phyloP scores from a whole-genome alignment of 129 eudicot species.

The Artemisia tridentata region DNA sequence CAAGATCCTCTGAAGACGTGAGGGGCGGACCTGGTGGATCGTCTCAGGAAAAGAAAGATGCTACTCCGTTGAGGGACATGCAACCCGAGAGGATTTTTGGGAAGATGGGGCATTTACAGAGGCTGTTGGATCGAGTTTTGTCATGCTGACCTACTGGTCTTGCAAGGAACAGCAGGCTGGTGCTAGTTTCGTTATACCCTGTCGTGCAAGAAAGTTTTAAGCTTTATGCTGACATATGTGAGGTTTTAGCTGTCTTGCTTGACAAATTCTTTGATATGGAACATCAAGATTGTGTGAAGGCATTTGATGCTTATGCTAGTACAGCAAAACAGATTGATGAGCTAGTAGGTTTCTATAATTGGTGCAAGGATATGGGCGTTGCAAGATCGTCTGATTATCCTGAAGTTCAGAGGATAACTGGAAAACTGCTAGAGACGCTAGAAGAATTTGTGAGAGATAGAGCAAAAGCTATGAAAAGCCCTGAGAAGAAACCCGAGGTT shows the following conservation, averaged over 20 bases:
- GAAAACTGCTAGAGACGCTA: conserved; percentile 25
- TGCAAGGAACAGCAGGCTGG: conserved; percentile 69
- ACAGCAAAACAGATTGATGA: conserved; percentile 38
- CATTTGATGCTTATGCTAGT: conserved; percentile 53
- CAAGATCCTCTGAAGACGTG: conserved; percentile 32
- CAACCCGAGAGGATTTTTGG: conserved; percentile 38
- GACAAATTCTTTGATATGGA: conserved; percentile 65
- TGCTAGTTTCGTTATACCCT: conserved; percentile 48
- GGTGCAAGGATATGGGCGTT: conserved; percentile 37
- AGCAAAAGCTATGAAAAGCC: conserved; percentile 37
- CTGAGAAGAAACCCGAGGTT: conserved; percentile 60
- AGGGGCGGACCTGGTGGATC: conserved; percentile 28
- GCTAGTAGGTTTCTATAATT: conserved; percentile 36
- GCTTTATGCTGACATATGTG: conserved; percentile 44
- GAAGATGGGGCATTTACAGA: conserved; percentile 42
- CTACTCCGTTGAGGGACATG: conserved; percentile 54
- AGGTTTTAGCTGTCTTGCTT: conserved; percentile 33
- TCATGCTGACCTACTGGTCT: conserved; percentile 34
- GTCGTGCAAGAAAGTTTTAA: conserved; percentile 33
- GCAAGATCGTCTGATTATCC: conserved; percentile 39
- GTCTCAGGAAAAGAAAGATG: conserved; percentile 27
- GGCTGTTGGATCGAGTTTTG: conserved; percentile 29
- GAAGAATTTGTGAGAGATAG: conserved; percentile 46
- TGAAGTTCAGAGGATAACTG: conserved; percentile 35
- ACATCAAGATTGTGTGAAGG: conserved; percentile 75